Base-by-base conservation (phyloP, 306 rosid genomes). In the Pueraria montana region DNA sequence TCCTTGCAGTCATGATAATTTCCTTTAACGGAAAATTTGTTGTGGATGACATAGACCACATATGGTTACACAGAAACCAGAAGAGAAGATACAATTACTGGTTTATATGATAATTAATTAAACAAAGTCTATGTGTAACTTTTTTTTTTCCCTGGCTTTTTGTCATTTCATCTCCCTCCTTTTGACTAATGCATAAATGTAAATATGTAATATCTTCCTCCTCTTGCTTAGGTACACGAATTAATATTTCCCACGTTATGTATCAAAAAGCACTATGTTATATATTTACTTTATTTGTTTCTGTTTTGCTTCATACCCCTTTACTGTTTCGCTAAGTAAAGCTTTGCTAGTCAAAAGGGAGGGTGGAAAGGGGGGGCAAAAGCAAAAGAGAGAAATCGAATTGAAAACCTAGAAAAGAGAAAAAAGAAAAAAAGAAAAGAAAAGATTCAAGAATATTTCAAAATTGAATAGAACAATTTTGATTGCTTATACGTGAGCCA, bases 251-350 rank as follows among this genome's bases (percentile, higher is more conserved):
- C 52, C 74, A 65, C 24, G 62, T 62, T 45, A 78, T 12, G 27
- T 23, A 52, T 50, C 14, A 14, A 79, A 66, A 79, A 23, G 66
- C 45, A 40, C 34, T 23, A 10, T 49, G 26, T 14, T 38, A 38
- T 64, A n/a, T 64, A n/a, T 48, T 26, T 66, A 10, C 43, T 67
- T 78, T 20, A 7, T 13, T 53, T 55, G 36, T 55, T 80, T 18
- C 77, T 68, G 68, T 38, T 68, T 53, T 79, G 68, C 83, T 23
- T 30, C 69, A 36, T 11, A 42, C 46, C 52, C 32, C 76, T 68
- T 79, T 79, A 32, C 77, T 68, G 58, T 38, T 53, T 68, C 46
- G 71, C 83, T 56, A 80, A 56, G 78, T 30, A 69, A 69, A 56
- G 45, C 62, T 56, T 45, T 43, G 32, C 2, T 58, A 23, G 78